Percentiles rank a stretch among this genome's conserved stretches.
phyloP scores from a whole-genome alignment of 176 grass and related monocot species.

The Musa acuminata region DNA sequence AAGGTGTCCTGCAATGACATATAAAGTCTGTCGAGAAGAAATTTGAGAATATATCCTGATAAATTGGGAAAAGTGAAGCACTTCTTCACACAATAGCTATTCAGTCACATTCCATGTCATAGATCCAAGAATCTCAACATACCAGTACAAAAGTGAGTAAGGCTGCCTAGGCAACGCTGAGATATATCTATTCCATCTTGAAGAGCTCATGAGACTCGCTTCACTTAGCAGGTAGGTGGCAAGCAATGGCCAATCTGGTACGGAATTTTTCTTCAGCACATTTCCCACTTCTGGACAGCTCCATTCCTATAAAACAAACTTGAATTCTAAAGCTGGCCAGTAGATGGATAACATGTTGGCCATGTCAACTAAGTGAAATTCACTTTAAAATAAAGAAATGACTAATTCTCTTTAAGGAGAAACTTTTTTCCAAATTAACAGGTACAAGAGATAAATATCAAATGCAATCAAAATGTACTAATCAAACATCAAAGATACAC shows the following conservation, averaged over 20 bases:
- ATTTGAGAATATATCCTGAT: constrained; percentile 39
- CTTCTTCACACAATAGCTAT: neutral
- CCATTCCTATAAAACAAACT: constrained; percentile 58
- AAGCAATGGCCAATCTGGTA: constrained; percentile 93
- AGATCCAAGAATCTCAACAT: constrained; percentile 18
- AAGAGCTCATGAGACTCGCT: constrained; percentile 55
- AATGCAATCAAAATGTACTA: too few species aligned
- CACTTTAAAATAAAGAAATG: neutral
- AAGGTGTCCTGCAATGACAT: constrained; percentile 71
- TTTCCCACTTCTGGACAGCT: constrained; percentile 47
- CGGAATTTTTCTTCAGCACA: constrained; percentile 62
- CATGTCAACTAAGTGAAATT: neutral
- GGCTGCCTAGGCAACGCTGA: constrained; percentile 85
- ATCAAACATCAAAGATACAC: too few species aligned
- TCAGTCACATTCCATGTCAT: neutral
- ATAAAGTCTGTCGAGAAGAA: constrained; percentile 44
- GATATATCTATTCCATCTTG: constrained; percentile 86
- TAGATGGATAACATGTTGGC: neutral
- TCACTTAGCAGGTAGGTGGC: constrained; percentile 93
- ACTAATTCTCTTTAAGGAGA: neutral
- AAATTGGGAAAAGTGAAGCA: neutral
- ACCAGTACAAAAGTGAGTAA: constrained; percentile 96
- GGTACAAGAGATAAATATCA: neutral
- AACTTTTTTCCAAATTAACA: neutral
- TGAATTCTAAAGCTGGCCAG: neutral